Base-by-base conservation (phyloP, 805 yeast genomes). In the Ogataea sp. region DNA sequence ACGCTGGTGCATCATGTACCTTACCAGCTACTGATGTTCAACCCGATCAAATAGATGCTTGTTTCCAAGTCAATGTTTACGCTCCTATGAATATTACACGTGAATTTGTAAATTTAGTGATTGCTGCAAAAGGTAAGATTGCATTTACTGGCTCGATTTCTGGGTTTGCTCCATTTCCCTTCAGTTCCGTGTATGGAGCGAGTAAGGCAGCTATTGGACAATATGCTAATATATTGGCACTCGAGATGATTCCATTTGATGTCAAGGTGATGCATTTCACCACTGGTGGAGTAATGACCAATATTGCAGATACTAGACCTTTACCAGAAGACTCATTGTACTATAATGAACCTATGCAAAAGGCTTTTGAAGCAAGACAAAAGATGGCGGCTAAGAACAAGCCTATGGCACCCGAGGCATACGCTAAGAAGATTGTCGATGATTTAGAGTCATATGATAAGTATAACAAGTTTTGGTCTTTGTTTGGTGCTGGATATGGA, bases 141-240 rank as follows among this genome's bases (percentile, higher is more conserved):
- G 77, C 80, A 0, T 82, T 80, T 58, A 83, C 93, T 1, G 93
- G 93, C 2, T 80, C 89, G 3, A 56, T 80, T 2, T 72, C 82
- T 14, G 93, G 86, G 1, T 39, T 75, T 14, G 59, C 71, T 11
- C 78, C 85, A 3, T 77, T 83, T 62, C 94, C 94, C 20, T 83
- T 78, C 56, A 75, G 80, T 1, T 67, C 80, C 13, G 64, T 78
- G 24, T 84, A 84, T 52, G 70, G 79, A 25, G 69, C 89, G 1
- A 56, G 82, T 1, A 84, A 84, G 51, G 86, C 89, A 6, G 89
- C 90, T 0, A 75, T 84, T 41, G 86, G 82, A 47, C 80, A 74
- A 47, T 84, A 78, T 51, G 83, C 86, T 0, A 70, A 74, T 31
- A 70, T 70, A 2, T 60, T 84, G 40, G 72, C 80, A 38, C 52